Conservation (phyloP, 208 protist species). For the Leishmania gerbilli region DNA sequence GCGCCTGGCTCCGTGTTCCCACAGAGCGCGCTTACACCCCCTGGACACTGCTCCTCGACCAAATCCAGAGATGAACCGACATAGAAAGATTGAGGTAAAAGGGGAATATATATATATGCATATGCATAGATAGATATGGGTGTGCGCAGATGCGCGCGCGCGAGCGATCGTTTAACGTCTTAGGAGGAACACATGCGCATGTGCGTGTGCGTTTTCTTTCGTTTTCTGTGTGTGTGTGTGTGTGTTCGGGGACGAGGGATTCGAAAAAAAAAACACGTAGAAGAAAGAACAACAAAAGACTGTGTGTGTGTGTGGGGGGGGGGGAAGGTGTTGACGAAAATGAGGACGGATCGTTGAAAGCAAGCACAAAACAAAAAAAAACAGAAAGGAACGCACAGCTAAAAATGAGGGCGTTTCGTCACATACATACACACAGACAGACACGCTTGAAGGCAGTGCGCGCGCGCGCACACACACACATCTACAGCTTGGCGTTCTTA, state of each 20-base stretch:
- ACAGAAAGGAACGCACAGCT: not conserved
- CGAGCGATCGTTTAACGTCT: not conserved
- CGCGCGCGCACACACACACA: no score
- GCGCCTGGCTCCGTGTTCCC: not conserved
- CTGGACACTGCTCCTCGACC: not conserved
- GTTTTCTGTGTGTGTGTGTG: not conserved
- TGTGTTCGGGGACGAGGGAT: not conserved
- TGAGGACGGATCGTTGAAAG: not conserved
- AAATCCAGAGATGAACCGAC: not conserved
- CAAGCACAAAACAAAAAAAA: not conserved
- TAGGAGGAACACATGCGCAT: not conserved
- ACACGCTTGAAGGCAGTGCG: not conserved
- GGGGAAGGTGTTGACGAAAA: no score
- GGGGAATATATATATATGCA: no score
- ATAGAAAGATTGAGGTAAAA: not conserved
- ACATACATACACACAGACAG: not conserved
- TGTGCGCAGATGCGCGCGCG: not conserved
- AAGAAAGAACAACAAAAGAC: not conserved
- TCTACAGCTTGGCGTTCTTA: constrained; percentile 32
- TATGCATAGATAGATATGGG: not conserved
- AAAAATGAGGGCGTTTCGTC: not conserved
- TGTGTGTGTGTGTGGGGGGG: no score
- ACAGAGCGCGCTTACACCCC: not conserved
- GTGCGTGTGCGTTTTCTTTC: not conserved
- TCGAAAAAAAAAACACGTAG: not conserved